A percentile compares a stretch with the other conserved stretches of the same genome.
Evolutionary conservation across 23 red algal species (phyloP).

Genomic region (Gracilaria caudata): DNA sequence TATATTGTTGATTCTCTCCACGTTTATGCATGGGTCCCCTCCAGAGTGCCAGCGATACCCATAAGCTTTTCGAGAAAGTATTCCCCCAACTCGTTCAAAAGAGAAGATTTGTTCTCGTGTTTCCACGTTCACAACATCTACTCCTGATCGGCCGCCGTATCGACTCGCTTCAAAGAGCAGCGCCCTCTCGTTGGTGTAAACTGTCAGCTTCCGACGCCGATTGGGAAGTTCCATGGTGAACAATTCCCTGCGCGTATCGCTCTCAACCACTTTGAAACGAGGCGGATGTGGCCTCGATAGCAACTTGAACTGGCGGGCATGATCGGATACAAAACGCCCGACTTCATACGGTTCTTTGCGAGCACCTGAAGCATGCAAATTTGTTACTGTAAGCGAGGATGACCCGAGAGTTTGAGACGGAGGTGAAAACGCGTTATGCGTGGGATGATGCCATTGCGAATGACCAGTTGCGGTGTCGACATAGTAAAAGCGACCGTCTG

Average conservation of each 20-base stretch:
- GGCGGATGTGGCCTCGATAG: no score
- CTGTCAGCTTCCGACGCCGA: neutral
- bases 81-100: neutral
- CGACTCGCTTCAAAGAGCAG: neutral
- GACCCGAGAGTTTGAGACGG: no score
- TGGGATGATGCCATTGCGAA: no score
- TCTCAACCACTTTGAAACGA: neutral
- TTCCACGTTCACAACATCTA: neutral
- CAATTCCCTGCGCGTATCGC: neutral
- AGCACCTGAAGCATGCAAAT: neutral
- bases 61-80: neutral
- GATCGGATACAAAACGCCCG: neutral
- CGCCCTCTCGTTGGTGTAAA: neutral
- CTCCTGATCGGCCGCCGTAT: neutral
- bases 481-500: no score
- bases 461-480: no score
- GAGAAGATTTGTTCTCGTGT: neutral
- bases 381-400: neutral
- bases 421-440: no score
- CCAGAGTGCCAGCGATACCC: neutral
- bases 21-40: neutral
- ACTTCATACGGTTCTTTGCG: neutral
- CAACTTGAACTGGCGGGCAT: neutral
- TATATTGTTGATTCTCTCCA: neutral
- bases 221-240: neutral